Percentiles rank a stretch among this genome's conserved stretches.
phyloP scores from a whole-genome alignment of 441 rosid species.

The Daphne laureola region DNA sequence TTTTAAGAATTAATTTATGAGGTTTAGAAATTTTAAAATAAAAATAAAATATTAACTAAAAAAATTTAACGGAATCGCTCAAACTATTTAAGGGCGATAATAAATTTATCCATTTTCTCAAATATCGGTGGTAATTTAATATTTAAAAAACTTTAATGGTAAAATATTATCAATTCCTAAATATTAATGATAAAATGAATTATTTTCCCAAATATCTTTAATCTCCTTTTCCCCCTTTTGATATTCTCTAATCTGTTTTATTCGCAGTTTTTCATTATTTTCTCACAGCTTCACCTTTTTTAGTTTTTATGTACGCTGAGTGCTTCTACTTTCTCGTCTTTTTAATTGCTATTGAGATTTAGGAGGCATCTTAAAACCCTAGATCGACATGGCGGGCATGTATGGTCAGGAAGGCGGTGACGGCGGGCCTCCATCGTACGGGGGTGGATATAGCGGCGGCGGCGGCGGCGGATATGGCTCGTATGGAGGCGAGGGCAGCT shows the following conservation, averaged over 20 bases:
- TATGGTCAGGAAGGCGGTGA: conserved; percentile 59
- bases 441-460: conserved; percentile 25
- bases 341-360: too few species aligned
- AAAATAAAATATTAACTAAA: too few species aligned
- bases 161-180: too few species aligned
- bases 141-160: too few species aligned
- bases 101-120: too few species aligned
- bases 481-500: conserved; percentile 27
- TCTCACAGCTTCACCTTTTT: background rate
- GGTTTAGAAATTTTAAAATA: too few species aligned
- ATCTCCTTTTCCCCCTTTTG: background rate
- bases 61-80: too few species aligned
- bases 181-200: too few species aligned
- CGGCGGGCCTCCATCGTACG: conserved; percentile 38
- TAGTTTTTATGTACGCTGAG: conserved; percentile 8
- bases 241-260: conserved; percentile 8
- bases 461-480: conserved; percentile 30
- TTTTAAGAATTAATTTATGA: too few species aligned
- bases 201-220: background rate
- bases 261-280: too few species aligned
- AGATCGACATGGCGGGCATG: conserved; percentile 45
- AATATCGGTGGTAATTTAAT: too few species aligned
- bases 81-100: too few species aligned
- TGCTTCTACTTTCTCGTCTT: conserved; percentile 14
- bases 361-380: conserved; percentile 20